phyloP scores from a whole-genome alignment of 169 alveolate genomes.

The Plasmodium adleri region DNA sequence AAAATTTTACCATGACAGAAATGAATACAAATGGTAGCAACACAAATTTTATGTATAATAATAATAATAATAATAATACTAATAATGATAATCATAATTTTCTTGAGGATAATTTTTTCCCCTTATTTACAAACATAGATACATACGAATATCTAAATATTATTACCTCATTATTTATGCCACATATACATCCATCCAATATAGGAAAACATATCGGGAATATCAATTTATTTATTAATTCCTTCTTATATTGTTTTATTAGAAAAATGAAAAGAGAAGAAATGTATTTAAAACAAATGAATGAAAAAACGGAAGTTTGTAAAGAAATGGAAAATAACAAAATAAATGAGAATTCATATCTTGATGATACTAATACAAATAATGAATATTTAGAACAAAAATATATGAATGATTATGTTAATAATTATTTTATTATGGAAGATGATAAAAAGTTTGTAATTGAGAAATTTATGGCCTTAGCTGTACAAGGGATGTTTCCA shows the following conservation, averaged over 20 bases:
- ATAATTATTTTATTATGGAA: constrained; percentile 46
- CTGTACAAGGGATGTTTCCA: constrained; percentile 71
- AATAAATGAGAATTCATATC: background rate
- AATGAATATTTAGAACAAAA: background rate
- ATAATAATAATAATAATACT: too few species aligned
- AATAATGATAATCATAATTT: too few species aligned
- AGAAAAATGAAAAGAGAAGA: constrained; percentile 64
- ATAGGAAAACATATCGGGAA: constrained; percentile 74
- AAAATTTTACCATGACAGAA: constrained; percentile 27
- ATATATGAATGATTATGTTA: constrained; percentile 13
- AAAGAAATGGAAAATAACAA: background rate
- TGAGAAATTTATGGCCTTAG: constrained; percentile 50
- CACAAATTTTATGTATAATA: background rate
- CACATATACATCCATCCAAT: constrained; percentile 72
- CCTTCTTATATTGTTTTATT: constrained; percentile 56
- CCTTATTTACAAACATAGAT: constrained; percentile 35
- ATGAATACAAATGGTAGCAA: constrained; percentile 1
- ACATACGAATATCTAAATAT: constrained; percentile 46
- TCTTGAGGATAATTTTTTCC: background rate
- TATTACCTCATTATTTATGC: constrained; percentile 65
- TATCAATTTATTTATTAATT: constrained; percentile 47
- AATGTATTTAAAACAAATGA: constrained; percentile 11
- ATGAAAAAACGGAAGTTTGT: background rate
- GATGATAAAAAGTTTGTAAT: constrained; percentile 56
- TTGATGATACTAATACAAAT: background rate